Percentiles rank a stretch among this genome's conserved stretches.
Evolutionary conservation across 108 stramenopile species (phyloP).

Genomic region (Fistulifera pelliculosa): DNA sequence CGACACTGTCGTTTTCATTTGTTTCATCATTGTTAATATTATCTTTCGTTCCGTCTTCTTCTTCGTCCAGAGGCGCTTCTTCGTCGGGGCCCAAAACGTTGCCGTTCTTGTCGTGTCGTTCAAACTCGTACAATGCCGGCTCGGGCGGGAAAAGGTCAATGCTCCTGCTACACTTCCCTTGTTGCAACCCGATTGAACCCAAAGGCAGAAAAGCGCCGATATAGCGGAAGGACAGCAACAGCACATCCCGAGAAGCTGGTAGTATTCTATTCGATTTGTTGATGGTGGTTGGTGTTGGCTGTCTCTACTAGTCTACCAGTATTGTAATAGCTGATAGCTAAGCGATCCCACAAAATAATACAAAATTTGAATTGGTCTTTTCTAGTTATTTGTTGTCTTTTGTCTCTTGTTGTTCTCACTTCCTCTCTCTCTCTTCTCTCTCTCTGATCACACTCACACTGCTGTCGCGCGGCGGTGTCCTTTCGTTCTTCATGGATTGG

Average conservation of each 20-base stretch:
- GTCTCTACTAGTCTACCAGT: too few relatives aligned
- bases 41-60: constrained; percentile 16
- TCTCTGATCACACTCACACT: too few relatives aligned
- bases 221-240: constrained; percentile 82
- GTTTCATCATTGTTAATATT: constrained; percentile 12
- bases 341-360: too few relatives aligned
- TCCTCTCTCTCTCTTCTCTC: too few relatives aligned
- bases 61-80: constrained; percentile 3
- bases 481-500: too few relatives aligned
- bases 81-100: constrained; percentile 40
- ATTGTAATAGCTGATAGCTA: too few relatives aligned
- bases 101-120: constrained; percentile 45
- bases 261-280: not conserved
- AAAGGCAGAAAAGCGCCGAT: constrained; percentile 71
- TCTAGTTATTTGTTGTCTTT: too few relatives aligned
- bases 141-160: constrained; percentile 85
- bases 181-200: constrained; percentile 74
- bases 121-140: constrained; percentile 72
- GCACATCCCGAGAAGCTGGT: constrained; percentile 13
- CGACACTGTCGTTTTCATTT: constrained; percentile 11
- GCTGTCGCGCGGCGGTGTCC: too few relatives aligned
- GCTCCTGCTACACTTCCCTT: constrained; percentile 79
- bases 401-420: too few relatives aligned
- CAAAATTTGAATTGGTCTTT: too few relatives aligned
- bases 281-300: constrained; percentile 1